phyloP scores from a whole-genome alignment of 352 stramenopile genomes.

The Phytophthora megakarya region DNA sequence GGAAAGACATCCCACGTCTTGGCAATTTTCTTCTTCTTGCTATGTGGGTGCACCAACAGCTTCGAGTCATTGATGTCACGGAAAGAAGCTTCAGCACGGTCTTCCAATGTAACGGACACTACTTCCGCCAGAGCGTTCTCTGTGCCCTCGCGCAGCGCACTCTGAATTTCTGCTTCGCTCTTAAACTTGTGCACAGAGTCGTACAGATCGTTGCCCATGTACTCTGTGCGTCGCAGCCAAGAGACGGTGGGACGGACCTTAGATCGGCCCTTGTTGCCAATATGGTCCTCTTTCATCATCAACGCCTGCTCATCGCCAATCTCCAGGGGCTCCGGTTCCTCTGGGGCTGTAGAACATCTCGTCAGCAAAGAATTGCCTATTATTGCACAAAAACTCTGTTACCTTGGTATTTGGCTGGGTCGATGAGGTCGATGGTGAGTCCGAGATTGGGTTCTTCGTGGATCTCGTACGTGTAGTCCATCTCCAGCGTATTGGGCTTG shows the following conservation, averaged over 20 bases:
- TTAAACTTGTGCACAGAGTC: conserved; percentile 89
- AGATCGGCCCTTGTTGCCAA: conserved; percentile 49
- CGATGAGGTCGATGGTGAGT: conserved; percentile 83
- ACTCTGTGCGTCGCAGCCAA: conserved; percentile 83
- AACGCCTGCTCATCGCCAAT: conserved; percentile 75
- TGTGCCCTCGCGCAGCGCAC: conserved; percentile 76
- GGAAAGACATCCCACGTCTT: conserved; percentile 87
- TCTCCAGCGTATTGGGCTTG: conserved; percentile 83
- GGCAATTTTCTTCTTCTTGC: conserved; percentile 79
- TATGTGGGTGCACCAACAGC: conserved; percentile 80
- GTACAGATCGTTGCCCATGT: conserved; percentile 88
- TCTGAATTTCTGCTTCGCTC: conserved; percentile 87
- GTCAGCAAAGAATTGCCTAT: background rate
- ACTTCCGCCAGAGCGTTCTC: conserved; percentile 81
- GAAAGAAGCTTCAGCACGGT: conserved; percentile 84
- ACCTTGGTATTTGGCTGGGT: conserved; percentile 87
- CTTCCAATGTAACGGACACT: conserved; percentile 67
- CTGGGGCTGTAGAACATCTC: conserved; percentile 43
- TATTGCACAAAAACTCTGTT: background rate
- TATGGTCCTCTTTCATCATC: conserved; percentile 78
- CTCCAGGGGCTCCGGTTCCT: conserved; percentile 55
- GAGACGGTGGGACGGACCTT: conserved; percentile 78
- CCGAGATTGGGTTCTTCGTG: conserved; percentile 83
- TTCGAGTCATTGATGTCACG: conserved; percentile 66
- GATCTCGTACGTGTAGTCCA: conserved; percentile 88